These are phyloP conservation scores for Plasmodium knowlesi DNA, from an alignment of 169 alveolate species.

Conservation along the genomic window DNA sequence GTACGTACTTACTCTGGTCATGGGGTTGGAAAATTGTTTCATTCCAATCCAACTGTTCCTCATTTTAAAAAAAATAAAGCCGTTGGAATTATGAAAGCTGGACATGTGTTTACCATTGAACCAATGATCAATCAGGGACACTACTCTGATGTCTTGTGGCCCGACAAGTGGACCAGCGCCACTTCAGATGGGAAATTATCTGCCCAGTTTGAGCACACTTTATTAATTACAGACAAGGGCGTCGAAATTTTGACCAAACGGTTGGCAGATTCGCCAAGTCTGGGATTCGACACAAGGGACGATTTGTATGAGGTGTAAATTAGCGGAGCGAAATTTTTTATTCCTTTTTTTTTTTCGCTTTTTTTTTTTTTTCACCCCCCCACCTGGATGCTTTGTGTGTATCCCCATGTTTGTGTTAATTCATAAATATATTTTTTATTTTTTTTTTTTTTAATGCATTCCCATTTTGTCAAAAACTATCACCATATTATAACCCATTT, in stretches of 20 bases:
- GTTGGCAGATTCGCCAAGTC: conserved; percentile 92
- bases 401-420: not conserved
- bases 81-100: conserved; percentile 95
- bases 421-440: not conserved
- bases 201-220: conserved; percentile 99
- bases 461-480: not conserved
- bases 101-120: conserved; percentile 99
- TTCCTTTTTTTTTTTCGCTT: not conserved
- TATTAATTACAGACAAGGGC: conserved; percentile 95
- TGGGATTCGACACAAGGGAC: conserved; percentile 85
- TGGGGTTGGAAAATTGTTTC: conserved; percentile 98
- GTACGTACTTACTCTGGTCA: conserved; percentile 98
- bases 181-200: conserved; percentile 94
- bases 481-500: not conserved
- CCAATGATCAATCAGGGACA: conserved; percentile 99
- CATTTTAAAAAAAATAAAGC: conserved; percentile 99
- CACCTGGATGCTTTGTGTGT: not conserved
- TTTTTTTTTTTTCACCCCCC: too few species aligned
- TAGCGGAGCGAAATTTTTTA: not conserved
- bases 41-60: conserved; percentile 96
- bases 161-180: conserved; percentile 99
- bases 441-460: not conserved
- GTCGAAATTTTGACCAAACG: conserved; percentile 96
- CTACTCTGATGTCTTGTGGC: conserved; percentile 95
- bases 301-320: conserved; percentile 8